Evolutionary conservation across 257 asterid genomes (phyloP).

Genomic region (Parsonsia alboflavescens): DNA sequence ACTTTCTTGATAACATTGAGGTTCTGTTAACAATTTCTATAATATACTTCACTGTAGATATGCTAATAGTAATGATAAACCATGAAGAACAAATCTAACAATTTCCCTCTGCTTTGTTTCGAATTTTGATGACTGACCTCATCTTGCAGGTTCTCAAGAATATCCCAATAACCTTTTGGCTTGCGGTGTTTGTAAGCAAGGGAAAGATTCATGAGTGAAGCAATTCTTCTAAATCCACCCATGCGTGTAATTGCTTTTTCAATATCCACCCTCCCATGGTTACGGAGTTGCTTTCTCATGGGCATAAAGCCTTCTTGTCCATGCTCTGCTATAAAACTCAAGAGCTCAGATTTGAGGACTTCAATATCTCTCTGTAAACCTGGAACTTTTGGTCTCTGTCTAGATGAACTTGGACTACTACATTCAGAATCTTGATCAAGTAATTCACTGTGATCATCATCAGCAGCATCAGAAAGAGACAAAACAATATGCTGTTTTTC

Average conservation of each 20-base stretch:
- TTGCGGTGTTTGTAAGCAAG: conserved; percentile 92
- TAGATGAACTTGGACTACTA: conserved; percentile 34
- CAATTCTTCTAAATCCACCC: conserved; percentile 89
- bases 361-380: conserved; percentile 84
- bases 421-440: conserved; percentile 29
- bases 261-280: conserved; percentile 77
- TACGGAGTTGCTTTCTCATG: conserved; percentile 83
- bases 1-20: neutral
- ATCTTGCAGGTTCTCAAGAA: conserved; percentile 77
- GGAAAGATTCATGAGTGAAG: conserved; percentile 73
- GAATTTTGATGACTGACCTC: conserved; percentile 50
- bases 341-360: conserved; percentile 79
- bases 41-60: neutral
- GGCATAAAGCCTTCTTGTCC: conserved; percentile 99
- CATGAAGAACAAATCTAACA: neutral
- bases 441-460: conserved; percentile 16
- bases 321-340: conserved; percentile 66
- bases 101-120: neutral
- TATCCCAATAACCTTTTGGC: conserved; percentile 96
- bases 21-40: neutral
- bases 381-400: conserved; percentile 70
- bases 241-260: conserved; percentile 88
- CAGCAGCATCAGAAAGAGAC: conserved; percentile 21
- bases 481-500: conserved; percentile 26
- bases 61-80: neutral